Evolutionary conservation across 257 asterid genomes (phyloP).

Genomic region (Solanum peruvianum): DNA sequence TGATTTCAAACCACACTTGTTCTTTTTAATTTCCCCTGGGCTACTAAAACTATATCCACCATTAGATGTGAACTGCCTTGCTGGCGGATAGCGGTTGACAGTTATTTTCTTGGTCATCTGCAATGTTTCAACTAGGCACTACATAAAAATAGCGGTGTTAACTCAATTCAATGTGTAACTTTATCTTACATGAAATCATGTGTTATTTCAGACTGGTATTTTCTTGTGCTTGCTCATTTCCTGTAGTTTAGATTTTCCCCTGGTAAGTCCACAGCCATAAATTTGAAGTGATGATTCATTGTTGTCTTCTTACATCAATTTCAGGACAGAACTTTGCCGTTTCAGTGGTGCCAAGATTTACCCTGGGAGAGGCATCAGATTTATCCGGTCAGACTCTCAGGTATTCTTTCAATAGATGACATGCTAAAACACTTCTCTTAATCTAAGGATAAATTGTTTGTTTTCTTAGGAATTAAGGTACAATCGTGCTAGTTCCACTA

Average conservation of each 20-base stretch:
- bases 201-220: background rate
- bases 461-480: background rate
- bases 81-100: background rate
- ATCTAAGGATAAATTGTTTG: background rate
- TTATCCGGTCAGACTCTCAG: conserved; percentile 68
- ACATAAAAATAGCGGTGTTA: background rate
- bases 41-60: background rate
- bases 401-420: conserved; percentile 3
- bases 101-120: background rate
- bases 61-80: background rate
- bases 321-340: conserved; percentile 77
- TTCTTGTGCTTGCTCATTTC: background rate
- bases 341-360: conserved; percentile 79
- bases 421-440: background rate
- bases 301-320: background rate
- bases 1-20: background rate
- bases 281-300: background rate
- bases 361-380: conserved; percentile 77
- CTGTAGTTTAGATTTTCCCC: background rate
- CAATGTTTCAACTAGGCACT: background rate
- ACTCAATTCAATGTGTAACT: background rate
- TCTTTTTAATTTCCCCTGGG: background rate
- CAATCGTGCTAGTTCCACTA: background rate
- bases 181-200: background rate
- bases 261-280: background rate